phyloP scores from a whole-genome alignment of 352 stramenopile genomes.

The Globisporangium rhizosaccharum region DNA sequence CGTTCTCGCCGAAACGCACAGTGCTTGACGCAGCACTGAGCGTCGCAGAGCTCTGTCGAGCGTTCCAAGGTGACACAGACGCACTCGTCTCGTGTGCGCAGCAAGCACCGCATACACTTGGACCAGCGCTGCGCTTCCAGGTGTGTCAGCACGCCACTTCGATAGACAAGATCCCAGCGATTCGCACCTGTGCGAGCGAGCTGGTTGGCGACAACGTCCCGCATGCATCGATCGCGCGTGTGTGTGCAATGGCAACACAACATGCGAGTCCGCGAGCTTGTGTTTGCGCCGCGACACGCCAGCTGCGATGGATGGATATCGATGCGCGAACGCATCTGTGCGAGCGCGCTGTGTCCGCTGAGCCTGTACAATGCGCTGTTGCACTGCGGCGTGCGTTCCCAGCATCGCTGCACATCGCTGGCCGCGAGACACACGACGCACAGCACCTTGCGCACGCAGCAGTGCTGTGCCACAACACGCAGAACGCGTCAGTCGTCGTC shows the following conservation, averaged over 20 bases:
- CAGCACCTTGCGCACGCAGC: constrained; percentile 11
- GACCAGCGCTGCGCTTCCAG: constrained; percentile 17
- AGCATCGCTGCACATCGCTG: neutral
- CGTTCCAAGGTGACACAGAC: constrained; percentile 13
- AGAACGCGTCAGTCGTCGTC: constrained; percentile 16
- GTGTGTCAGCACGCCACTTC: constrained; percentile 20
- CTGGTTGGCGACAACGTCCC: constrained; percentile 17
- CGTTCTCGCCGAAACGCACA: constrained; percentile 16
- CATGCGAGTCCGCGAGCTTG: constrained; percentile 26
- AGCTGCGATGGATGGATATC: constrained; percentile 46
- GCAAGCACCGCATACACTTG: constrained; percentile 17
- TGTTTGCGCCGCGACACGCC: constrained; percentile 32
- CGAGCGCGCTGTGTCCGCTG: constrained; percentile 11
- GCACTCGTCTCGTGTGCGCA: constrained; percentile 28
- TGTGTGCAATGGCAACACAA: constrained; percentile 21
- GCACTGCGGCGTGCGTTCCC: constrained; percentile 11
- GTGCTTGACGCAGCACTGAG: constrained; percentile 7
- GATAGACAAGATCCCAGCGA: constrained; percentile 10
- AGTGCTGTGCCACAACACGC: constrained; percentile 21
- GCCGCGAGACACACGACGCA: too few species aligned
- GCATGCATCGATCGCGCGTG: constrained; percentile 13
- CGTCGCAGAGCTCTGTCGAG: constrained; percentile 14
- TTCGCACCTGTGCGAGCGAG: constrained; percentile 21
- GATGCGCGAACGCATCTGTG: constrained; percentile 28
- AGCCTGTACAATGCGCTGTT: constrained; percentile 31